Base-by-base conservation (phyloP, 768 basidiomycete species). In the Tricholoma terreum region DNA sequence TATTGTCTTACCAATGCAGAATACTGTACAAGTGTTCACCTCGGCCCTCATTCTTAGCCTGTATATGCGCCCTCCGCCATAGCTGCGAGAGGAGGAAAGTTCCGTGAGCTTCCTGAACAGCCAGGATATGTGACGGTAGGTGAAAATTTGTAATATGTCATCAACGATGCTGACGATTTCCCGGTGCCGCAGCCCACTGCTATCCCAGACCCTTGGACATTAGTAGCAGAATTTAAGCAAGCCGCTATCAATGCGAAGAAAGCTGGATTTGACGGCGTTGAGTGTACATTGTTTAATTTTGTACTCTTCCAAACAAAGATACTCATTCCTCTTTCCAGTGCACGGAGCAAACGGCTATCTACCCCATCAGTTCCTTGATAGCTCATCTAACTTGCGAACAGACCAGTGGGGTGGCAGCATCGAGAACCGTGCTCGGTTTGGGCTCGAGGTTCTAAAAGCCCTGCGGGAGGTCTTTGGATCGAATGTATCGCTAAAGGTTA, bases 331-430 rank as follows among this genome's bases (percentile, higher is more conserved):
- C 54, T 19, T 19, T 50, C 1, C 35, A 80, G 67, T 84, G 62
- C 76, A 76, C 50, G 73, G 74, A 14, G 77, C 77, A 9, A 73
- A 73, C 53, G 80, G 80, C 0, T 80, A 78, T 56, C 66, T 81
- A 10, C 53, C 77, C 33, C 69, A 77, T 55, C 81, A 85, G 58
- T 84, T 85, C 73, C 66, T 82, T 15, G 80, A 84, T 56, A 68
- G 64, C 49, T 73, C 65, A 2, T 66, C 77, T 17, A 85, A 85
- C 68, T 63, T 74, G 35, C 77, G 84, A 17, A 81, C 77, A 12
- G 85, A 85, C 69, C 65, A 77, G 53, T 89, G 81, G 74, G 86
- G 86, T 8, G 86, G 85, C 4, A 79, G 76, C 38, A 58, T 80
- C 40, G 81, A 84, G 68, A 84, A 84, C 65, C 77, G 85, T n/a